Conservation (phyloP, 768 basidiomycete species). For the Boletus rubropictus region DNA sequence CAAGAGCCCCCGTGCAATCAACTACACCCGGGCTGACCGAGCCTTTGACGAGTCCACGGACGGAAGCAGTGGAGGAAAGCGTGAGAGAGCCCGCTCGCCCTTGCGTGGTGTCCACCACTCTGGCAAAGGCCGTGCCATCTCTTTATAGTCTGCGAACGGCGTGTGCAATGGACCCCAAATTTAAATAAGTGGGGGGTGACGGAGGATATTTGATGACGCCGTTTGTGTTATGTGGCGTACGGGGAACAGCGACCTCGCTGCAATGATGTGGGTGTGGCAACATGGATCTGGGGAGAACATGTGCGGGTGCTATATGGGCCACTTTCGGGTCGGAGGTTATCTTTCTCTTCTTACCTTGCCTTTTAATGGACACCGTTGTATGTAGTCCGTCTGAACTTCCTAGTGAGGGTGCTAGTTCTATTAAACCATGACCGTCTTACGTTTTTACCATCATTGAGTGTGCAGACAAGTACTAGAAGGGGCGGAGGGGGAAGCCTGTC, state of each 20-base stretch:
- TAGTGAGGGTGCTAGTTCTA: conserved; percentile 9
- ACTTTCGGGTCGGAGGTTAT: neutral
- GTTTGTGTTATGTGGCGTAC: conserved; percentile 29
- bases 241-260: conserved; percentile 26
- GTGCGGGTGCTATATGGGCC: conserved; percentile 8
- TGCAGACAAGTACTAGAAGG: neutral
- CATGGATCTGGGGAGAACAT: conserved; percentile 27
- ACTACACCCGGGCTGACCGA: conserved; percentile 68
- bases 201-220: conserved; percentile 26
- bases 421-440: conserved; percentile 16
- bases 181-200: conserved; percentile 12
- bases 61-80: conserved; percentile 42
- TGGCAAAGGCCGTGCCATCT: conserved; percentile 77
- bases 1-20: conserved; percentile 78
- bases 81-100: conserved; percentile 59
- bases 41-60: conserved; percentile 58
- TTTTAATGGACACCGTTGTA: conserved; percentile 14
- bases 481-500: neutral
- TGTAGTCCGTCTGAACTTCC: conserved; percentile 12
- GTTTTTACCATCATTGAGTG: conserved; percentile 12
- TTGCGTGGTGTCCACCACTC: conserved; percentile 56
- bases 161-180: conserved; percentile 26
- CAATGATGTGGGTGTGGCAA: conserved; percentile 28
- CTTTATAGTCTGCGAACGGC: conserved; percentile 51
- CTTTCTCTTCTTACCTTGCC: neutral